Evolutionary conservation across 768 basidiomycete genomes (phyloP).

Genomic region (Hypholoma fasciculare): DNA sequence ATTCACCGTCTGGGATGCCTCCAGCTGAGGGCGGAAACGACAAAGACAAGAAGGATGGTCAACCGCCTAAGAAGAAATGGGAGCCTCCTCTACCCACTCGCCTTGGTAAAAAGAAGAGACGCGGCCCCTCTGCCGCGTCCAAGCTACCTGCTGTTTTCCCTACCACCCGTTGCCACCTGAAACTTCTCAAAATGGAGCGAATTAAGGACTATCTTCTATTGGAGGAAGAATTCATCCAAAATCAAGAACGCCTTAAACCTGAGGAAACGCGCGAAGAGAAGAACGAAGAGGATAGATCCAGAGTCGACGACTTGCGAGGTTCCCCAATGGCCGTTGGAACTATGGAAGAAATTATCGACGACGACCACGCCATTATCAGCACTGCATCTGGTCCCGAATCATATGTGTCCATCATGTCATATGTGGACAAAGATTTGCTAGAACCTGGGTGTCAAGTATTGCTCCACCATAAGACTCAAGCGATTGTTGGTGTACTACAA

Average conservation of each 20-base stretch:
- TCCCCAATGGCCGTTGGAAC: constrained; percentile 98
- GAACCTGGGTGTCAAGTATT: constrained; percentile 96
- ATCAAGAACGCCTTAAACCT: constrained; percentile 89
- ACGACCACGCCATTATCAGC: constrained; percentile 98
- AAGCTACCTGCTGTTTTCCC: constrained; percentile 94
- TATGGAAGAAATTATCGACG: constrained; percentile 96
- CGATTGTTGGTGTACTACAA: constrained; percentile 92
- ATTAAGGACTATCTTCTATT: constrained; percentile 97
- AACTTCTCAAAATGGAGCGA: constrained; percentile 94
- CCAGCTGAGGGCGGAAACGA: constrained; percentile 34
- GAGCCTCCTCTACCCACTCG: constrained; percentile 96
- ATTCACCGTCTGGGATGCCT: constrained; percentile 67
- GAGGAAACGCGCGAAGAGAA: constrained; percentile 89
- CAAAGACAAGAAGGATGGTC: constrained; percentile 52
- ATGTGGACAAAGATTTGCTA: constrained; percentile 96
- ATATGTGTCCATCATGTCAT: constrained; percentile 97
- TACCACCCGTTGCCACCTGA: constrained; percentile 92
- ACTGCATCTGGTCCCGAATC: constrained; percentile 93
- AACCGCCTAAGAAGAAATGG: constrained; percentile 90
- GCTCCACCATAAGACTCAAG: constrained; percentile 93
- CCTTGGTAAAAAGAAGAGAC: constrained; percentile 95
- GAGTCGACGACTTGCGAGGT: constrained; percentile 92
- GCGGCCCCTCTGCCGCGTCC: constrained; percentile 87
- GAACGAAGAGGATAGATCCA: constrained; percentile 91
- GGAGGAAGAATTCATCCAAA: constrained; percentile 93